Evolutionary conservation across 2,329 filamentous ascomycete genomes (phyloP).

Genomic region (Daldinia sp.): DNA sequence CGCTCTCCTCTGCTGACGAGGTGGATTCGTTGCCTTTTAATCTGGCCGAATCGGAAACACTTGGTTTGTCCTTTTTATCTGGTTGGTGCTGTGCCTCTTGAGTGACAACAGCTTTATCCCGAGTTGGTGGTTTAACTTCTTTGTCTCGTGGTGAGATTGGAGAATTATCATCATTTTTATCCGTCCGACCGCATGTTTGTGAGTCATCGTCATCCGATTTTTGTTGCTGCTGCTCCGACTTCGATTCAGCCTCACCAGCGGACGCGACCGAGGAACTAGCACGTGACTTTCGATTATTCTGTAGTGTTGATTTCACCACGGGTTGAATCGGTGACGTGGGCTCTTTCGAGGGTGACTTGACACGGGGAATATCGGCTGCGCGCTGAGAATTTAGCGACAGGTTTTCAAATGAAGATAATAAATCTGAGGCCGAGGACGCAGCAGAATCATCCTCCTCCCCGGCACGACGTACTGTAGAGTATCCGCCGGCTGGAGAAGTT

Average conservation of each 20-base stretch:
- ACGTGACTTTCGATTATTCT: slow-evolving; percentile 33
- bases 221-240: background rate
- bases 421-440: slow-evolving; percentile 44
- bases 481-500: slow-evolving; percentile 37
- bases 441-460: slow-evolving; percentile 40
- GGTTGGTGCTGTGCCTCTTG: slow-evolving; percentile 7
- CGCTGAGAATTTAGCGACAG: slow-evolving; percentile 52
- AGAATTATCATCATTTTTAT: slow-evolving; percentile 12
- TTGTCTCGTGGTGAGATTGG: slow-evolving; percentile 12
- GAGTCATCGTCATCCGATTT: slow-evolving; percentile 22
- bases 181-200: slow-evolving; percentile 20
- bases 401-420: slow-evolving; percentile 52
- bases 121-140: slow-evolving; percentile 1
- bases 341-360: slow-evolving; percentile 41
- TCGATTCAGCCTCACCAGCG: background rate
- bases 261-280: slow-evolving; percentile 3
- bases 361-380: slow-evolving; percentile 46
- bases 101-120: slow-evolving; percentile 22
- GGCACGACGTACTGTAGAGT: slow-evolving; percentile 49
- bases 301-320: slow-evolving; percentile 43
- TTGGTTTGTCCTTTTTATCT: slow-evolving; percentile 31
- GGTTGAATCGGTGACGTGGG: slow-evolving; percentile 45
- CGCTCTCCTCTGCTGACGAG: slow-evolving; percentile 33
- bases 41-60: slow-evolving; percentile 30
- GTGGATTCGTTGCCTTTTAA: slow-evolving; percentile 40